phyloP scores from a whole-genome alignment of 2,329 filamentous ascomycete genomes.

The Trichoderma oligosporum region DNA sequence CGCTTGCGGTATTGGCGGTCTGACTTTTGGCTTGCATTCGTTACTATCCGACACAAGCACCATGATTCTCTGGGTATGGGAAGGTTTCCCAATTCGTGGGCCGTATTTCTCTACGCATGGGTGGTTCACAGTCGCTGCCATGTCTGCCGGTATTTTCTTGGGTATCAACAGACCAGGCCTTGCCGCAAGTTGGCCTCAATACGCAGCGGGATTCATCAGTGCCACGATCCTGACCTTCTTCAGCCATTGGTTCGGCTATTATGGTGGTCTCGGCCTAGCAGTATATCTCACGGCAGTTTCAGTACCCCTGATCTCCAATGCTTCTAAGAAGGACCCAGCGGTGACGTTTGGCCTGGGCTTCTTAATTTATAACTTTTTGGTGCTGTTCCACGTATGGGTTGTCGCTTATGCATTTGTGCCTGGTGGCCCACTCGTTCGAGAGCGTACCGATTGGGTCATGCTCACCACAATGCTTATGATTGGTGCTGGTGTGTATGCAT shows the following conservation, averaged over 20 bases:
- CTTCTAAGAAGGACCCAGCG: slow-evolving; percentile 71
- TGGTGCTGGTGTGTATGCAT: slow-evolving; percentile 78
- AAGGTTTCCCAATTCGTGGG: slow-evolving; percentile 86
- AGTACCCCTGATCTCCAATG: slow-evolving; percentile 70
- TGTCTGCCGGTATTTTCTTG: slow-evolving; percentile 74
- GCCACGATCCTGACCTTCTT: slow-evolving; percentile 73
- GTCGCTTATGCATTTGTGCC: slow-evolving; percentile 98
- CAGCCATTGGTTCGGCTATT: slow-evolving; percentile 84
- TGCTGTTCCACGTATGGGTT: slow-evolving; percentile 98
- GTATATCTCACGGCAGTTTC: slow-evolving; percentile 79
- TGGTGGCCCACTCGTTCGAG: slow-evolving; percentile 84
- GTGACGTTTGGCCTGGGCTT: slow-evolving; percentile 85
- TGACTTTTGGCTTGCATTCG: slow-evolving; percentile 88
- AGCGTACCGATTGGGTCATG: slow-evolving; percentile 97
- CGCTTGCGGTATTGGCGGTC: slow-evolving; percentile 72
- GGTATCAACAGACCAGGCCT: slow-evolving; percentile 71
- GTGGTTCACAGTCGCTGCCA: slow-evolving; percentile 77
- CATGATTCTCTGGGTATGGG: slow-evolving; percentile 98
- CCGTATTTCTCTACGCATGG: slow-evolving; percentile 88
- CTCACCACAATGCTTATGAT: slow-evolving; percentile 77
- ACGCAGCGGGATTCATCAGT: slow-evolving; percentile 71
- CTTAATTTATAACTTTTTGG: slow-evolving; percentile 85
- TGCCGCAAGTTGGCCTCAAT: slow-evolving; percentile 74
- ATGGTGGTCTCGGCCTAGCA: slow-evolving; percentile 71
- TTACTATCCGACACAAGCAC: slow-evolving; percentile 95